Percentiles rank a stretch among this genome's conserved stretches.
Evolutionary conservation across 2,329 filamentous ascomycete species (phyloP).

Genomic region (Grosmannia serpens): DNA sequence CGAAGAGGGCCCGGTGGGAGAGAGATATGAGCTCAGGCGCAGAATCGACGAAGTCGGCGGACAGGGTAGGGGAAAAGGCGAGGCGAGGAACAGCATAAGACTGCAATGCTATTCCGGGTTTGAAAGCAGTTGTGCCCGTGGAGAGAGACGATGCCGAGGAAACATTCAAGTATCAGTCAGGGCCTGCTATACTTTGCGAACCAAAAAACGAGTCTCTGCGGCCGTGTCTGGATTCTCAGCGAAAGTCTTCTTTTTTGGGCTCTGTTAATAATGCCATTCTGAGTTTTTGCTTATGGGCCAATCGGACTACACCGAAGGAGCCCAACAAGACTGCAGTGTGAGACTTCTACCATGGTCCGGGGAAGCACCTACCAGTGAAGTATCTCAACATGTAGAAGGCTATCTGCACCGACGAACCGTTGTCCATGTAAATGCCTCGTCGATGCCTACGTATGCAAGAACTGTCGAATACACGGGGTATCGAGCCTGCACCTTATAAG

Average conservation of each 20-base stretch:
- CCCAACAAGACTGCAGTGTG: neutral
- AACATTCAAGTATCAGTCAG: too few relatives aligned
- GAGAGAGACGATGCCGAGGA: too few relatives aligned
- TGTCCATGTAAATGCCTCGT: neutral
- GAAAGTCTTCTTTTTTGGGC: neutral
- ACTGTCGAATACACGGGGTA: neutral
- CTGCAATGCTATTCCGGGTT: too few relatives aligned
- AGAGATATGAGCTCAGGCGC: neutral
- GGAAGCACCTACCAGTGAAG: neutral
- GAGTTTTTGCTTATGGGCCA: neutral
- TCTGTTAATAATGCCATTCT: neutral
- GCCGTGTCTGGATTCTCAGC: too few relatives aligned
- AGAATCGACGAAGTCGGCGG: too few relatives aligned
- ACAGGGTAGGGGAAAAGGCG: too few relatives aligned
- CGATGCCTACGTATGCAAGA: too few relatives aligned
- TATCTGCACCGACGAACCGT: neutral
- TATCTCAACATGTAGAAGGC: neutral
- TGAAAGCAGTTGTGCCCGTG: too few relatives aligned
- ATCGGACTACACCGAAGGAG: neutral
- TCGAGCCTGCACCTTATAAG: neutral
- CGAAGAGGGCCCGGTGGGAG: conserved; percentile 1
- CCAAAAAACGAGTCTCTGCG: too few relatives aligned
- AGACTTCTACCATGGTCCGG: neutral
- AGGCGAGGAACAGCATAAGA: too few relatives aligned
- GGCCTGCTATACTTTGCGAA: too few relatives aligned